Conservation (phyloP, 176 grass and related monocot species). For the Juncus effusus region DNA sequence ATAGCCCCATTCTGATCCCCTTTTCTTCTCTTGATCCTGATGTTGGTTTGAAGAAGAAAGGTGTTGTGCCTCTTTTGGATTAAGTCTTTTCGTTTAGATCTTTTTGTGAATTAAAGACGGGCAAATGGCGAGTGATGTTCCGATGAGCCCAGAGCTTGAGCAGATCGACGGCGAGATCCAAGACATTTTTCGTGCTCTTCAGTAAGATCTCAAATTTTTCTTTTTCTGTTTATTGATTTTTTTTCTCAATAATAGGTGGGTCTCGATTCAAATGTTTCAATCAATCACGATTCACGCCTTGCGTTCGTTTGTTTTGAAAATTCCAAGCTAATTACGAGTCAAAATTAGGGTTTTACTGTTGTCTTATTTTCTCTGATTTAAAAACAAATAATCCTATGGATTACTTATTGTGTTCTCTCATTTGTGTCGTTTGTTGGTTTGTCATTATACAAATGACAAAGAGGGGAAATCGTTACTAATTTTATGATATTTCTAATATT, state of each 20-base stretch:
- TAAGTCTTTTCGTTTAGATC: background rate
- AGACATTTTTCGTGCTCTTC: conserved; percentile 91
- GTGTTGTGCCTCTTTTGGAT: no score
- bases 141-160: conserved; percentile 87
- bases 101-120: conserved; percentile 1
- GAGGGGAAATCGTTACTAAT: background rate
- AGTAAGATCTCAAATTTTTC: conserved; percentile 39
- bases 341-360: no score
- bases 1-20: conserved; percentile 19
- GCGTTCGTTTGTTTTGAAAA: background rate
- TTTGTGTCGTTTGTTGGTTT: no score
- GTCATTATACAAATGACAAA: no score
- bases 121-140: conserved; percentile 66
- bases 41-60: no score
- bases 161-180: conserved; percentile 93
- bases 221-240: background rate
- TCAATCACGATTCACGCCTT: background rate
- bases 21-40: background rate
- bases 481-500: background rate
- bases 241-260: background rate
- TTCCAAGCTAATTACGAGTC: no score
- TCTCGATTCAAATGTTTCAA: background rate
- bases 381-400: no score
- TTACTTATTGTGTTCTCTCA: no score
- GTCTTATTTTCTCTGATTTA: no score